Percentiles rank a stretch among this genome's conserved stretches.
These are phyloP conservation scores for Acanthamoeba triangularis DNA, from an alignment of 208 protist genomes.

Conservation along the genomic window DNA sequence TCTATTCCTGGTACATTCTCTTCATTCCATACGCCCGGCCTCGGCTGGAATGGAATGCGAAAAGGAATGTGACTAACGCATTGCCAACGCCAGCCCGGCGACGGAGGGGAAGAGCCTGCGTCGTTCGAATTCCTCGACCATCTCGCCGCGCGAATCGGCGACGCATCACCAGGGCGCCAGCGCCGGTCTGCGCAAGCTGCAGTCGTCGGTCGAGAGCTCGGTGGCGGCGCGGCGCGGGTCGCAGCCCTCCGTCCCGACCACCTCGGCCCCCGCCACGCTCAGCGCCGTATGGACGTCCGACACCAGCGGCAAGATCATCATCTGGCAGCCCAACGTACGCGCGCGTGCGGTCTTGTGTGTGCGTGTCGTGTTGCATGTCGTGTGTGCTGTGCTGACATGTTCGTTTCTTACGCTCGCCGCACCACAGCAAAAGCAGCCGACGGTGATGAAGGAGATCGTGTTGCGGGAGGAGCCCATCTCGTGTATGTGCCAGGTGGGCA, in stretches of 20 bases:
- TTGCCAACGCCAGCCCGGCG: too few species aligned
- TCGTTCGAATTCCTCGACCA: too few species aligned
- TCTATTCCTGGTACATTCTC: background rate
- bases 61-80: background rate
- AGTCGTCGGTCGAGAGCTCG: background rate
- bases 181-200: too few species aligned
- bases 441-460: background rate
- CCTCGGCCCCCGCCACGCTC: background rate
- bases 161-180: background rate
- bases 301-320: conserved; percentile 5
- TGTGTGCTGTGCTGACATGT: background rate
- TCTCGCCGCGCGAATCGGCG: too few species aligned
- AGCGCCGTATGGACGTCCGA: conserved; percentile 23
- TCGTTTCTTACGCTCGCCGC: background rate
- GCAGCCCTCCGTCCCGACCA: background rate
- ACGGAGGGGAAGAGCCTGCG: too few species aligned
- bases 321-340: background rate
- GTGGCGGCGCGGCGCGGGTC: too few species aligned
- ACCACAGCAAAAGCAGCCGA: background rate
- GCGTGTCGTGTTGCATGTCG: background rate
- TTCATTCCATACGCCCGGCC: too few species aligned
- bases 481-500: conserved; percentile 48
- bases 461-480: conserved; percentile 1
- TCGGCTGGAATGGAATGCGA: background rate
- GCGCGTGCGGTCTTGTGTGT: background rate